Evolutionary conservation across 2,329 filamentous ascomycete species (phyloP).

Genomic region (Fusarium agapanthi): DNA sequence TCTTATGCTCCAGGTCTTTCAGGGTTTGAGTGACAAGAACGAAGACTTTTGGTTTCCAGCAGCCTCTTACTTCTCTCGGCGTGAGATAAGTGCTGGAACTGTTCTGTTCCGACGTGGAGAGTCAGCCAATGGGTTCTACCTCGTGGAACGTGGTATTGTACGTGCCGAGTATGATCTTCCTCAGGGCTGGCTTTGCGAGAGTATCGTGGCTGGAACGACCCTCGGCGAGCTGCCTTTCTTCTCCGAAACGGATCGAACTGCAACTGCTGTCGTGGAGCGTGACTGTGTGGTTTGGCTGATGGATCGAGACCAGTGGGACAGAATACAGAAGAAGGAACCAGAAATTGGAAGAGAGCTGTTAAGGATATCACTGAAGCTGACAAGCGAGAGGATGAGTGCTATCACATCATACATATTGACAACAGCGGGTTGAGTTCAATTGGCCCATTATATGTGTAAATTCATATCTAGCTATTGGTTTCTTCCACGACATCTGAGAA

Average conservation of each 20-base stretch:
- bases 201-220: conserved; percentile 92
- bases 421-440: conserved; percentile 52
- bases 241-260: conserved; percentile 85
- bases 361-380: conserved; percentile 89
- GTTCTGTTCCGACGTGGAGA: conserved; percentile 83
- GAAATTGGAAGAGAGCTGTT: conserved; percentile 86
- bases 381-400: conserved; percentile 86
- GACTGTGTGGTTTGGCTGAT: conserved; percentile 87
- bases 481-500: neutral
- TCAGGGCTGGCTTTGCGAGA: conserved; percentile 88
- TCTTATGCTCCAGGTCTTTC: conserved; percentile 94
- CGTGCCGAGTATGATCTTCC: conserved; percentile 90
- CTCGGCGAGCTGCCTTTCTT: conserved; percentile 98
- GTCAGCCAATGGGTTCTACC: conserved; percentile 82
- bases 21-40: conserved; percentile 83
- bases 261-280: conserved; percentile 83
- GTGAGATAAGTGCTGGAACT: conserved; percentile 73
- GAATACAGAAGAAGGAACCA: conserved; percentile 74
- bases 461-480: neutral
- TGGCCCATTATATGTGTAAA: neutral
- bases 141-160: conserved; percentile 88
- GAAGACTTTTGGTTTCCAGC: conserved; percentile 96
- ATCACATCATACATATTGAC: conserved; percentile 67
- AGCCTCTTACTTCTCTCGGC: conserved; percentile 76
- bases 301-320: conserved; percentile 74